These are phyloP conservation scores for Cucumis hystrix DNA, from an alignment of 306 rosid genomes.

Conservation along the genomic window DNA sequence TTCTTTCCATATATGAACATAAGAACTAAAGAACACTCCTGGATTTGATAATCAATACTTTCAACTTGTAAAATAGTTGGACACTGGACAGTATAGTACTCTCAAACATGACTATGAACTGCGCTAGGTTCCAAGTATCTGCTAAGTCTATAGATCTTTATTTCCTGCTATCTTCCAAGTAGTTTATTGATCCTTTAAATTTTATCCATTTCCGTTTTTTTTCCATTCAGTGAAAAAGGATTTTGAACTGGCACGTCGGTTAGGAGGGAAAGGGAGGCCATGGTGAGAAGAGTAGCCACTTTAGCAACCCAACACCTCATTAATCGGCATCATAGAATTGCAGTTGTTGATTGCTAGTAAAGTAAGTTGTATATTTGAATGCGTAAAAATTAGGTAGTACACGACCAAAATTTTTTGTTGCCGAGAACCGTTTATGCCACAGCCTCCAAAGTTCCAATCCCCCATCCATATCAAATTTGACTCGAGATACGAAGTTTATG, in stretches of 20 bases:
- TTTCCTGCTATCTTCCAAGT: neutral
- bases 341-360: constrained; percentile 5
- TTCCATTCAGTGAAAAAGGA: constrained; percentile 67
- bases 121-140: neutral
- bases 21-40: neutral
- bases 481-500: neutral
- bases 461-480: neutral
- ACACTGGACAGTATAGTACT: neutral
- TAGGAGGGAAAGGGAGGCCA: constrained; percentile 54
- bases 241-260: constrained; percentile 76
- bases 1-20: neutral
- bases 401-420: neutral
- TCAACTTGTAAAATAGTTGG: neutral
- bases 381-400: neutral
- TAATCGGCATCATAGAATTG: neutral
- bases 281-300: constrained; percentile 27
- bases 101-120: neutral
- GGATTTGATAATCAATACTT: neutral
- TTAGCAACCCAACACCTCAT: neutral
- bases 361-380: neutral
- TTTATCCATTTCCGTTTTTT: constrained; percentile 9
- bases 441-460: neutral
- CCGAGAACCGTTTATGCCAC: neutral
- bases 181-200: neutral
- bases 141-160: neutral